Evolutionary conservation across 2,329 filamentous ascomycete species (phyloP), one percentile per base, ranked within the genome.

Genomic region (Cryphonectria carpinicola): DNA sequence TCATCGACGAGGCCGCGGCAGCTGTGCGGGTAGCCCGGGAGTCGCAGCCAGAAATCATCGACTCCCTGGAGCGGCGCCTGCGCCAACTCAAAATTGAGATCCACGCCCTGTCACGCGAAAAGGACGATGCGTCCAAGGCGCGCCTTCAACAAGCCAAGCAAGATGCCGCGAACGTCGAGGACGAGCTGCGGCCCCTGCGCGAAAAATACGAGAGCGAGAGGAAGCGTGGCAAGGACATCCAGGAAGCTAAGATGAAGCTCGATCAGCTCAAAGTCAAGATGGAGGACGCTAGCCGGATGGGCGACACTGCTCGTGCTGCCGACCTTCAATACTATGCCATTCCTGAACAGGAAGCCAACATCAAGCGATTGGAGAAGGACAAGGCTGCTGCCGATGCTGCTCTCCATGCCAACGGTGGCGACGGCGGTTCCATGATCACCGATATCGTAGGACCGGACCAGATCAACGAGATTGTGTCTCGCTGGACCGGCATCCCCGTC

Each of bases 401-500:
- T 19, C 83, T 91, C n/a, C 89, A 84, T 76, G 82, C 84, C 7
- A 80, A 79, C 13, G 83, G 83, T 41, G 82, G 83, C 39, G 93
- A 92, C 49, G 81, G 85, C 4, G 88, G 90, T 67, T 89, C 93
- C 35, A 91, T 98, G 80, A 88, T 98, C 68, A 97, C 95, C 3
- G 96, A 99, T 79, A 89, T 96, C 63, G 96, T 99, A 74, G 96
- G 96, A 7, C 94, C 95, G 14, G 96, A 99, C 74, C 95, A 99
- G 81, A 99, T 99, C 86, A 98, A 99, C 80, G 95, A 98, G 79
- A 99, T 99, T 73, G 96, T 99, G 67, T 92, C 93, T 68, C 91
- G 94, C 72, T 98, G 95, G 93, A 99, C 96, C n/a, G 96, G 96
- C 74, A 99, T 99, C 76, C 96, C 96, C 1, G 94, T 99, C 71